These are phyloP conservation scores for Acanthamoeba sp. DNA, from an alignment of 208 protist genomes.

Conservation along the genomic window DNA sequence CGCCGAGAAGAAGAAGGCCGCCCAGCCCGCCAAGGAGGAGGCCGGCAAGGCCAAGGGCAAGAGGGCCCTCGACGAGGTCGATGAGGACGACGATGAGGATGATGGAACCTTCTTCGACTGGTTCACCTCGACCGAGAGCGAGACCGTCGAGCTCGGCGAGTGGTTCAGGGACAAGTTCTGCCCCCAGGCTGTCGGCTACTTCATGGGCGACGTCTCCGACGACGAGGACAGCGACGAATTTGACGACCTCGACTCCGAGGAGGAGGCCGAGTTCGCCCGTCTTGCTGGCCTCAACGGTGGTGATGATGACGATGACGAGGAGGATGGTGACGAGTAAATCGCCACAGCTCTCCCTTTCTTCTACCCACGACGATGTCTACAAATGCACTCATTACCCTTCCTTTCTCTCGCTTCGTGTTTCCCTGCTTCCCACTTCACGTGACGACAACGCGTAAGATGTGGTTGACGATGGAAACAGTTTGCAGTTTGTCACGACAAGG, in stretches of 20 bases:
- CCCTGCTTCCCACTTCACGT: too few relatives aligned
- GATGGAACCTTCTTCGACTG: constrained; percentile 34
- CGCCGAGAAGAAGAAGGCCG: not conserved
- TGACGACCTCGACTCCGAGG: not conserved
- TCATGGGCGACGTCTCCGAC: constrained; percentile 53
- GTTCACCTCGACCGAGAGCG: not conserved
- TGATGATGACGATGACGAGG: constrained; percentile 22
- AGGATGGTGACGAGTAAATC: constrained; percentile 34
- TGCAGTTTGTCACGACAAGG: too few relatives aligned
- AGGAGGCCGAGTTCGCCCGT: constrained; percentile 40
- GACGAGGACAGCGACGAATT: constrained; percentile 23
- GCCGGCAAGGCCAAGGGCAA: constrained; percentile 34
- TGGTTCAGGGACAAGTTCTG: constrained; percentile 65
- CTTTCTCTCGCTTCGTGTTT: too few relatives aligned
- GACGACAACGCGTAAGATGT: too few relatives aligned
- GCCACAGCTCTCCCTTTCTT: not conserved
- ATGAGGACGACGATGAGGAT: constrained; percentile 35
- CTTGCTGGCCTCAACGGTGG: not conserved
- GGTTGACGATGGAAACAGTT: too few relatives aligned
- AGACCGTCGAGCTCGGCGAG: constrained; percentile 60
- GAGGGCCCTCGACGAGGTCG: constrained; percentile 17
- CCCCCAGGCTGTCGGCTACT: constrained; percentile 16
- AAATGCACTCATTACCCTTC: too few relatives aligned
- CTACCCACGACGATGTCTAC: too few relatives aligned
- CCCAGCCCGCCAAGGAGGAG: not conserved